Evolutionary conservation across 2,329 filamentous ascomycete species (phyloP).

Genomic region (Claviceps sp.): DNA sequence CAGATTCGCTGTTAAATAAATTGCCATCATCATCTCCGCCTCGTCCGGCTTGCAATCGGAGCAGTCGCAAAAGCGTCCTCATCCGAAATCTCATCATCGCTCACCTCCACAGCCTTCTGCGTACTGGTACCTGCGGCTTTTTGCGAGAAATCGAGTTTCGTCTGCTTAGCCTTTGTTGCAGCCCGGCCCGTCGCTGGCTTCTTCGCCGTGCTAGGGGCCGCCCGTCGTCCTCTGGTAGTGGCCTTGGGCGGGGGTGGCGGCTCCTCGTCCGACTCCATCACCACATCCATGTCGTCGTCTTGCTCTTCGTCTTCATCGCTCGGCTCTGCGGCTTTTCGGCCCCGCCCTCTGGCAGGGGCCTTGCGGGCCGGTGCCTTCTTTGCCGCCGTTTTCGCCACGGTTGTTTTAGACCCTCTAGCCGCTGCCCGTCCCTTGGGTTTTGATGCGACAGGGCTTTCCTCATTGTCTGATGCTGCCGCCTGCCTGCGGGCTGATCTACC

Average conservation of each 20-base stretch:
- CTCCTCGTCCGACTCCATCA: conserved; percentile 41
- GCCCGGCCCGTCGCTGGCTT: conserved; percentile 13
- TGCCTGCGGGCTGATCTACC: conserved; percentile 8
- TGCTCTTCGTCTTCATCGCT: conserved; percentile 30
- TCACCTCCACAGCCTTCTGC: conserved; percentile 43
- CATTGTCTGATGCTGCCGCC: conserved; percentile 13
- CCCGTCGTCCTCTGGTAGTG: conserved; percentile 12
- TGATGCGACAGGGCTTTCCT: conserved; percentile 17
- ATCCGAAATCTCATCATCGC: conserved; percentile 52
- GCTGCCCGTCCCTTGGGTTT: conserved; percentile 17
- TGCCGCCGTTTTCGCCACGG: conserved; percentile 17
- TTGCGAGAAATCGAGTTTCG: conserved; percentile 23
- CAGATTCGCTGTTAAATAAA: too few relatives aligned
- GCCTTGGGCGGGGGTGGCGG: conserved; percentile 25
- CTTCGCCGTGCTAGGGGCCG: conserved; percentile 12
- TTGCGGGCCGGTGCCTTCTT: conserved; percentile 33
- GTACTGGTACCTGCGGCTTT: conserved; percentile 25
- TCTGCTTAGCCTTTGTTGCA: conserved; percentile 17
- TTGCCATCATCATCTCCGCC: conserved; percentile 13
- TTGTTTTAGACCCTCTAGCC: conserved; percentile 18
- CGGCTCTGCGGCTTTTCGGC: conserved; percentile 20
- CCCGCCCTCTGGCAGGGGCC: conserved; percentile 26
- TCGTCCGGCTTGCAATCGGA: conserved; percentile 21
- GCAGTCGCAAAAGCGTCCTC: conserved; percentile 47
- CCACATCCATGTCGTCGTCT: conserved; percentile 34